phyloP scores from a whole-genome alignment of 164 flowering plant genomes.

The Macadamia integrifolia region DNA sequence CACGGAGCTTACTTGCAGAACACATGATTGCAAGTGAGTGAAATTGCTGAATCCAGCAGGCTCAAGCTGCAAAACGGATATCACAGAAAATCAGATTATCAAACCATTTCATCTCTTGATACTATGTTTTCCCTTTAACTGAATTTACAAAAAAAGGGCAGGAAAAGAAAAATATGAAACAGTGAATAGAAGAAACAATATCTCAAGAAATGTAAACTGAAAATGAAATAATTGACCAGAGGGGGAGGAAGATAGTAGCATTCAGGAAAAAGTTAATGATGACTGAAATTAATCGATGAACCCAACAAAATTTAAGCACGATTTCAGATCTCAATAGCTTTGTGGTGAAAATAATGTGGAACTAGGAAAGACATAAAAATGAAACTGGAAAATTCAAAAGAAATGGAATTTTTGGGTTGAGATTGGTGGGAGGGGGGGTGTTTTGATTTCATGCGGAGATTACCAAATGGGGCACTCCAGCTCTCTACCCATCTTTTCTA shows the following conservation, averaged over 20 bases:
- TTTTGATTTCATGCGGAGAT: not conserved
- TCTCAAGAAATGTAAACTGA: no score
- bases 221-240: no score
- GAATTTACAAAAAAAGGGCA: no score
- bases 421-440: not conserved
- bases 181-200: no score
- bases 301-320: no score
- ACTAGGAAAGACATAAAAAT: not conserved
- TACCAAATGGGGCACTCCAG: conserved; percentile 98
- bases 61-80: conserved; percentile 57
- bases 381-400: not conserved
- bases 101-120: no score
- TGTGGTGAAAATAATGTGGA: not conserved
- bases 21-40: conserved; percentile 81
- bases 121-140: no score
- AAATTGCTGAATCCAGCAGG: conserved; percentile 55
- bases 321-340: not conserved
- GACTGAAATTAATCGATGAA: no score
- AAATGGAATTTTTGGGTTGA: not conserved
- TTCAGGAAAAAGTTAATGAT: no score
- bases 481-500: conserved; percentile 90
- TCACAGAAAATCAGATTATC: not conserved
- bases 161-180: no score
- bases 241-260: no score
- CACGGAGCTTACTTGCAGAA: conserved; percentile 73